Percentiles rank a stretch among this genome's conserved stretches.
Conservation (phyloP, 2,329 filamentous ascomycete species). For the Drechslera avenae region DNA sequence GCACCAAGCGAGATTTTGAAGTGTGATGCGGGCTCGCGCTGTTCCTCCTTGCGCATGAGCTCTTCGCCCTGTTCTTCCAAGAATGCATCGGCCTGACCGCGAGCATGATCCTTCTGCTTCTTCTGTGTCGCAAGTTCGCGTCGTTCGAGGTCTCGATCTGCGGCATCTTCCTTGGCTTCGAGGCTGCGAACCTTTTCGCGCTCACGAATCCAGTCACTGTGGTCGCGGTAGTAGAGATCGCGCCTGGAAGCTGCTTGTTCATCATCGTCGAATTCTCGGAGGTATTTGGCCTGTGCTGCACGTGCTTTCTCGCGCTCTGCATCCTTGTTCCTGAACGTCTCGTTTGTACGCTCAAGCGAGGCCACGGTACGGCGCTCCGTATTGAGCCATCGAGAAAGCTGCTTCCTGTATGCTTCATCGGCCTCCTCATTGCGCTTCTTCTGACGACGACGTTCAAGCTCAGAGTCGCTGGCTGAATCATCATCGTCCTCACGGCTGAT, state of each 20-base stretch:
- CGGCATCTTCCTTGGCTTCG: constrained; percentile 79
- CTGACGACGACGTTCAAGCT: constrained; percentile 74
- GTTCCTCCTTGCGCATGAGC: constrained; percentile 56
- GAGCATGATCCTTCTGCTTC: constrained; percentile 76
- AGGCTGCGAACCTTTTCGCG: constrained; percentile 73
- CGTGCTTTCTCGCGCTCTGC: constrained; percentile 67
- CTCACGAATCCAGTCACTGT: constrained; percentile 81
- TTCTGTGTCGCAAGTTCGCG: constrained; percentile 72
- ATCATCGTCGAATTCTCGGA: constrained; percentile 89
- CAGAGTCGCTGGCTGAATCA: constrained; percentile 83
- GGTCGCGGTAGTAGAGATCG: constrained; percentile 86
- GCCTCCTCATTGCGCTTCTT: constrained; percentile 75
- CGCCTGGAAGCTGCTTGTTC: constrained; percentile 73
- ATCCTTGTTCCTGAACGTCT: constrained; percentile 76
- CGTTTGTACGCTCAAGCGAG: constrained; percentile 82
- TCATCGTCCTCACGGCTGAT: constrained; percentile 79
- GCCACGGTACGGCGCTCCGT: constrained; percentile 82
- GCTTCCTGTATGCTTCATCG: constrained; percentile 81
- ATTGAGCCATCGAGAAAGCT: constrained; percentile 89
- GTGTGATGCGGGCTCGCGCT: constrained; percentile 61
- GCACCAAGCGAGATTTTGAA: constrained; percentile 95
- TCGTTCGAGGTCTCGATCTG: constrained; percentile 78
- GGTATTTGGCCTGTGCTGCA: constrained; percentile 71
- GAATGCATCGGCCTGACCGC: constrained; percentile 88
- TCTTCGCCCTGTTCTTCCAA: constrained; percentile 82